Evolutionary conservation across 257 asterid genomes (phyloP), one percentile per base, ranked within the genome.

Genomic region (Solanum neorickii): DNA sequence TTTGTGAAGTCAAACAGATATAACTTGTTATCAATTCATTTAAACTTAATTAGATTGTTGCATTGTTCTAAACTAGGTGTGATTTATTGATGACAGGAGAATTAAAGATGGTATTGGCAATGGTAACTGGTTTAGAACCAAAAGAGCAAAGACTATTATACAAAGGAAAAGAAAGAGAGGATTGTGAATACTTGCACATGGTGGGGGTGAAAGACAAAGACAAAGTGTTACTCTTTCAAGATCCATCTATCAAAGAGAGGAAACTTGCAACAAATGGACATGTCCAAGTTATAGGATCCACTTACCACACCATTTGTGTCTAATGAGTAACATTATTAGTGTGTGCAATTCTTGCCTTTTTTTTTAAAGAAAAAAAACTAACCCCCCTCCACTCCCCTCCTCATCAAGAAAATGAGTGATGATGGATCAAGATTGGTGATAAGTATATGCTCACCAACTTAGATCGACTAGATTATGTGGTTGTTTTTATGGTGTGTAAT

Each of bases 121-220:
- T 25, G 27, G 1, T 25, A 25, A 25, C 27, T 25, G 27, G 27
- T 25, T 25, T 25, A 25, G 27, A 25, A 25, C 27, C 27, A 25
- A 25, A 25, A 25, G 27, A 25, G 27, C 27, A 25, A 25, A 25
- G 27, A 25, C 27, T 25, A 25, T 25, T 25, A 25, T 25, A 25
- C 27, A 25, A 25, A 25, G 27, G 27, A 1, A 25, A 25, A 25
- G 27, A 25, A 25, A 25, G 27, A 25, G 27, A 25, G 27, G 7
- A 94, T 31, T 27, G 86, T 37, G 98, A 95, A 37, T 94, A 92
- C 83, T 87, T 95, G 88, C 98, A 95, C 92, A 95, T 95, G 98
- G 94, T 94, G 23, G 98, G 98, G 37, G 96, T 95, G 13, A 91
- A 89, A 88, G 97, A 95, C 69, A 92, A 89, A 60, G 98, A 95